Conservation (phyloP, 2,329 filamentous ascomycete genomes). For the Aspergillus uvarum region DNA sequence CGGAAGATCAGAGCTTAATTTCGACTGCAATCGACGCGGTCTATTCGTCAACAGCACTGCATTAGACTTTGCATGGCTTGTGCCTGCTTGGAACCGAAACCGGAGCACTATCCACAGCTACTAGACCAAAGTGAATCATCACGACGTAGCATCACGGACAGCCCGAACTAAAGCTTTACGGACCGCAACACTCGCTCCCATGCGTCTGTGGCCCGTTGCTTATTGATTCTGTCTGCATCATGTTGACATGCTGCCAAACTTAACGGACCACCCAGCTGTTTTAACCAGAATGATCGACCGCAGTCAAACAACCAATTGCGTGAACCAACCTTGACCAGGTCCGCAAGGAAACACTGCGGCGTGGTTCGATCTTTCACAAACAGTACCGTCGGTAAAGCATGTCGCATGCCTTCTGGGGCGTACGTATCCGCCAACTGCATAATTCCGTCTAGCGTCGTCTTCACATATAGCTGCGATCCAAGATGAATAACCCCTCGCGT, state of each 20-base stretch:
- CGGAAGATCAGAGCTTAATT: slow-evolving; percentile 29
- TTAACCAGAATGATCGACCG: slow-evolving; percentile 34
- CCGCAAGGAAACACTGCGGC: slow-evolving; percentile 32
- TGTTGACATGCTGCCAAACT: slow-evolving; percentile 27
- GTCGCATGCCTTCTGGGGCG: slow-evolving; percentile 22
- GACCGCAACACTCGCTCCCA: slow-evolving; percentile 19
- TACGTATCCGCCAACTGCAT: slow-evolving; percentile 20
- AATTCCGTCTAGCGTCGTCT: slow-evolving; percentile 30
- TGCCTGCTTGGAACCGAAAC: background rate
- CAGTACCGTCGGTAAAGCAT: slow-evolving; percentile 25
- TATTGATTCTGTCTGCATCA: slow-evolving; percentile 26
- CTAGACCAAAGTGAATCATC: background rate
- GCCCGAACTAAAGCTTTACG: slow-evolving; percentile 20
- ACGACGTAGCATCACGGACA: background rate
- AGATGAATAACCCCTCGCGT: slow-evolving; percentile 33
- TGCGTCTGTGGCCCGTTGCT: slow-evolving; percentile 21
- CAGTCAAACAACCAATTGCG: slow-evolving; percentile 36
- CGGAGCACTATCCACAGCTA: background rate
- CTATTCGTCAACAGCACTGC: background rate
- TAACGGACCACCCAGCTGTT: slow-evolving; percentile 30
- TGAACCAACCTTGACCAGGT: slow-evolving; percentile 33
- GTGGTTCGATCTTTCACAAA: slow-evolving; percentile 30
- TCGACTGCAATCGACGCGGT: background rate
- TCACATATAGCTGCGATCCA: slow-evolving; percentile 31
- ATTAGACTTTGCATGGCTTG: background rate